Evolutionary conservation across 1,284 basidiomycete genomes (phyloP).

Genomic region (Earliella scabrosa): DNA sequence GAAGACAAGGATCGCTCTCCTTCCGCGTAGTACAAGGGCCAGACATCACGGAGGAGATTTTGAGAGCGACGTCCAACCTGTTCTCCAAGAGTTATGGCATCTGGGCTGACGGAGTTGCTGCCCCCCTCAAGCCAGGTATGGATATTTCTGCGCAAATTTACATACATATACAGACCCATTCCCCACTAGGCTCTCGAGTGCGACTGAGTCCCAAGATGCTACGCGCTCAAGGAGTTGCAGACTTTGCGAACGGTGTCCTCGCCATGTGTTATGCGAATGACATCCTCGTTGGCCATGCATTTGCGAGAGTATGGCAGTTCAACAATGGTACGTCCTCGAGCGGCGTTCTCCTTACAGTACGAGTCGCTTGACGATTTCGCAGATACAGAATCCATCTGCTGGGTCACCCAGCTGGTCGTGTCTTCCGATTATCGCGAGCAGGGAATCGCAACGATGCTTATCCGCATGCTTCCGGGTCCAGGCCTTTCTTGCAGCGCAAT

Average conservation of each 20-base stretch:
- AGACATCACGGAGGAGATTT: no score
- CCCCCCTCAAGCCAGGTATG: not conserved
- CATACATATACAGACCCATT: not conserved
- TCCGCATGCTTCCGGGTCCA: not conserved
- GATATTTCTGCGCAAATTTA: not conserved
- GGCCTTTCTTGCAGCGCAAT: not conserved
- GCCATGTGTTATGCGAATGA: not conserved
- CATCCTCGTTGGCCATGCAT: not conserved
- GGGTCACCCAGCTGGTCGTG: slow-evolving; percentile 18
- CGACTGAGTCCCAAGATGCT: not conserved
- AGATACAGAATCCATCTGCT: slow-evolving; percentile 4
- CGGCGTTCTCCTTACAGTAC: not conserved
- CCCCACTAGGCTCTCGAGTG: not conserved
- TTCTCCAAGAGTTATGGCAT: not conserved
- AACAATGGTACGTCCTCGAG: not conserved
- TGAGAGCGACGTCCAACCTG: not conserved
- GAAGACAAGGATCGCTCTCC: no score
- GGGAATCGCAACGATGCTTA: slow-evolving; percentile 4
- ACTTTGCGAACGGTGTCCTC: not conserved
- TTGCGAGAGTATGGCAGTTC: not conserved
- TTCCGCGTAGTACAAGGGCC: no score
- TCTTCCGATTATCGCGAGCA: slow-evolving; percentile 1
- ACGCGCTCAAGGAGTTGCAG: not conserved
- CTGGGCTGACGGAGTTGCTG: not conserved
- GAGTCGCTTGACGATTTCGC: not conserved